These are phyloP conservation scores for Cinnamomum chago DNA, from an alignment of 164 flowering plant genomes.

Conservation along the genomic window DNA sequence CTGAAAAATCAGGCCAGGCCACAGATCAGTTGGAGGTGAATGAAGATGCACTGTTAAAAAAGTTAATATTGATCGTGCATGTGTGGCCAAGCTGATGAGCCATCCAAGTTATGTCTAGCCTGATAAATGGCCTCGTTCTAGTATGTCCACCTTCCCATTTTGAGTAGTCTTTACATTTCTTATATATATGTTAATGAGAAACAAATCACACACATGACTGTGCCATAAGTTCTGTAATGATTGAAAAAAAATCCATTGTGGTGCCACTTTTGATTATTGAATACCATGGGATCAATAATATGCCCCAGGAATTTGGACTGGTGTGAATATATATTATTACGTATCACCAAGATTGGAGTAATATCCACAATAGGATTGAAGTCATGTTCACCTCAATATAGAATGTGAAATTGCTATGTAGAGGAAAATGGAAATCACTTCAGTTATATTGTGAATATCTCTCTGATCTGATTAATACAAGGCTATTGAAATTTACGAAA, in stretches of 20 bases:
- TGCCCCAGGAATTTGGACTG: background rate
- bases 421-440: too few relatives aligned
- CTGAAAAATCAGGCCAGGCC: background rate
- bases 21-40: background rate
- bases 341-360: background rate
- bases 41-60: background rate
- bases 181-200: too few relatives aligned
- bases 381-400: background rate
- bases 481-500: too few relatives aligned
- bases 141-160: too few relatives aligned
- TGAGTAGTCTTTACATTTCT: too few relatives aligned
- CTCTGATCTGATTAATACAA: background rate
- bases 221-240: background rate
- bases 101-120: background rate
- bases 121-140: background rate
- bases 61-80: background rate
- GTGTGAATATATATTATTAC: too few relatives aligned
- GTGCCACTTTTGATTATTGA: background rate
- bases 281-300: background rate
- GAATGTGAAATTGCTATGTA: background rate
- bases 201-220: background rate
- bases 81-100: background rate
- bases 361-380: background rate
- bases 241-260: background rate
- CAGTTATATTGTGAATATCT: too few relatives aligned